A percentile compares a stretch with the other conserved stretches of the same genome.
Conservation (phyloP, 2,329 filamentous ascomycete genomes). For the Myriangium duriaei region DNA sequence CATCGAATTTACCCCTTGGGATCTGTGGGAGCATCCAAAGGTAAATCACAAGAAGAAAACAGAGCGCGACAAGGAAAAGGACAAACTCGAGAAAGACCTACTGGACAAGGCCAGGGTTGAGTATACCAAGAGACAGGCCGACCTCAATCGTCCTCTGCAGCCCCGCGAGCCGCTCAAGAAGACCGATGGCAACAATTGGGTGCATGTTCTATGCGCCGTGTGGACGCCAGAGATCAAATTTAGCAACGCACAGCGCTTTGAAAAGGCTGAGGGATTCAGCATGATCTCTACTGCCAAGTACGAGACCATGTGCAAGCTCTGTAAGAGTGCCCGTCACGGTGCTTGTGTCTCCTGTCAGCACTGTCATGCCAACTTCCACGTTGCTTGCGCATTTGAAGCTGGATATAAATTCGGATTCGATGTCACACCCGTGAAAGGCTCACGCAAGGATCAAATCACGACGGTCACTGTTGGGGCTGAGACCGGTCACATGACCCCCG, state of each 20-base stretch:
- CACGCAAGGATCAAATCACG: slow-evolving; percentile 65
- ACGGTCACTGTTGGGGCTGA: slow-evolving; percentile 73
- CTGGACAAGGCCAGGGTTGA: slow-evolving; percentile 67
- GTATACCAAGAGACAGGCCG: slow-evolving; percentile 71
- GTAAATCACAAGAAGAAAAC: slow-evolving; percentile 75
- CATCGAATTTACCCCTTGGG: slow-evolving; percentile 65
- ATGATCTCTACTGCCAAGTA: slow-evolving; percentile 63
- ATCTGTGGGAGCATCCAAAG: slow-evolving; percentile 74
- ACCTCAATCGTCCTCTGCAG: slow-evolving; percentile 67
- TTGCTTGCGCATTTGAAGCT: slow-evolving; percentile 77
- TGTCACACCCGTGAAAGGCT: slow-evolving; percentile 77
- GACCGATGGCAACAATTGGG: slow-evolving; percentile 95
- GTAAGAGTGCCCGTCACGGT: slow-evolving; percentile 52
- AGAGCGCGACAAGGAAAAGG: slow-evolving; percentile 81
- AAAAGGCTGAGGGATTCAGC: slow-evolving; percentile 80
- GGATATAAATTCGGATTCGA: slow-evolving; percentile 83
- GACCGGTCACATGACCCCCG: slow-evolving; percentile 69
- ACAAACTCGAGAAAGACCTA: slow-evolving; percentile 72
- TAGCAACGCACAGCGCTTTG: slow-evolving; percentile 67
- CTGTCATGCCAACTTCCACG: slow-evolving; percentile 62
- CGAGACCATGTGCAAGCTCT: slow-evolving; percentile 70
- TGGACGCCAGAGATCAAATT: slow-evolving; percentile 92
- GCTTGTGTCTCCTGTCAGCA: slow-evolving; percentile 75
- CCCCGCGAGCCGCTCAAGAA: slow-evolving; percentile 87
- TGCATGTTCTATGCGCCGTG: slow-evolving; percentile 84